Base-by-base conservation (phyloP, 2,329 filamentous ascomycete genomes). In the Aureobasidium lini region DNA sequence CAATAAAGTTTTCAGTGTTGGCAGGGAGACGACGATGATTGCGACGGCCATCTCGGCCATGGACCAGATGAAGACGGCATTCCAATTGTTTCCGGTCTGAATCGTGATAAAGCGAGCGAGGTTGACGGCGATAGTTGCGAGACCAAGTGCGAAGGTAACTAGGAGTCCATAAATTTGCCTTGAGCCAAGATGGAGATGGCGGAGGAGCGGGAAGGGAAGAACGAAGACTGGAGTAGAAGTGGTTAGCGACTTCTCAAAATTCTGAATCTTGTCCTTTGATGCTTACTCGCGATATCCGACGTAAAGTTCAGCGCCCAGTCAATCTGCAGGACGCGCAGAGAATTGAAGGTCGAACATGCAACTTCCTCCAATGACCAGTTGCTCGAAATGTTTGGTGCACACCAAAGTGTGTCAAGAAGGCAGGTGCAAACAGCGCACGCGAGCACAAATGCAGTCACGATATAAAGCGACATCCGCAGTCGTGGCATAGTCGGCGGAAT, bases 321-420 rank as follows among this genome's bases (percentile, higher is more conserved):
- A 16, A 57, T 46, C 18, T 57, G 52, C 3, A 57, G 29, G 11
- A 57, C 42, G 6, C 18, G 42, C 6, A 57, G 52, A 8, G 52
- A 57, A 11, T 57, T 46, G 31, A 57, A 57, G 1, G 52, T 29
- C 6, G 52, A 57, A 18, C 52, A 57, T 44, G 52, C 52, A 16
- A 40, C 40, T 29, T 57, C 52, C 16, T 57, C 40, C 31, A 57
- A 13, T 18, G 52, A 57, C 40, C 52, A 57, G 31, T 57, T 57
- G 42, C 28, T 31, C 18, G 52, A 36, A 11, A 57, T 4, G 18
- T 57, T 32, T 3, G 48, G 50, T 13, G 37, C 40, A n/a, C 52
- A 57, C 39, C 42, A 57, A 6, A 57, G 16, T 28, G 52, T 57
- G 23, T 57, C 52, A 4, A 57, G 32, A 1, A 44, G 9, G 18